phyloP scores from a whole-genome alignment of 345 rosid species.

The Excoecaria agallocha region DNA sequence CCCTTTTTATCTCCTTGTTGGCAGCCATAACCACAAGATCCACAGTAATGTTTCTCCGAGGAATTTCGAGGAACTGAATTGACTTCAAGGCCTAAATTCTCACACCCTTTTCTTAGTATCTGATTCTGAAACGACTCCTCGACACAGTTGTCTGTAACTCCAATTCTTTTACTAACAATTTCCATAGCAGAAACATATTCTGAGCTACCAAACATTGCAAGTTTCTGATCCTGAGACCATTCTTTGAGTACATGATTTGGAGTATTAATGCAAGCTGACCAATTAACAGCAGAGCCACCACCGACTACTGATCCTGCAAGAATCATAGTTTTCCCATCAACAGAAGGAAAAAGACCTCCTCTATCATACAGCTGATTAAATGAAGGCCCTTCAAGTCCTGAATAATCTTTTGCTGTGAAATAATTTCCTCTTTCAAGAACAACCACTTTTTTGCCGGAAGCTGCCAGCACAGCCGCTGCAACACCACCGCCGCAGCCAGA shows the following conservation, averaged over 20 bases:
- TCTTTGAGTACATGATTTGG: slow-evolving; percentile 62
- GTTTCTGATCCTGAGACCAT: slow-evolving; percentile 55
- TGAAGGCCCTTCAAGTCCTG: slow-evolving; percentile 67
- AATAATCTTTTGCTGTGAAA: slow-evolving; percentile 48
- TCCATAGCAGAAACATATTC: slow-evolving; percentile 69
- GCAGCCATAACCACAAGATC: slow-evolving; percentile 84
- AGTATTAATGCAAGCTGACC: slow-evolving; percentile 84
- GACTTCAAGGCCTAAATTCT: slow-evolving; percentile 56
- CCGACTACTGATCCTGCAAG: slow-evolving; percentile 83
- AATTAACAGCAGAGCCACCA: slow-evolving; percentile 85
- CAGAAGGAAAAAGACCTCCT: slow-evolving; percentile 55
- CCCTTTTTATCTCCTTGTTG: slow-evolving; percentile 79
- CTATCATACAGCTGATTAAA: slow-evolving; percentile 50
- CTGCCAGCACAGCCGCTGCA: slow-evolving; percentile 77
- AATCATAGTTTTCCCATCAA: slow-evolving; percentile 37
- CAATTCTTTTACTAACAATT: slow-evolving; percentile 60
- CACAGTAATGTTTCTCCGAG: slow-evolving; percentile 71
- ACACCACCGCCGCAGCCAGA: slow-evolving; percentile 97
- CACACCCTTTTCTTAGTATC: slow-evolving; percentile 73
- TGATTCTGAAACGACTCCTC: slow-evolving; percentile 73
- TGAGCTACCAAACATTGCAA: slow-evolving; percentile 42
- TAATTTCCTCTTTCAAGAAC: slow-evolving; percentile 85
- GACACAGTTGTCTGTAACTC: slow-evolving; percentile 58
- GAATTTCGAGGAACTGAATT: slow-evolving; percentile 60
- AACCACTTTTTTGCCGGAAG: slow-evolving; percentile 63